Evolutionary conservation across 2,329 filamentous ascomycete species (phyloP), one percentile per base, ranked within the genome.

Genomic region (Leptosphaerulina australis): DNA sequence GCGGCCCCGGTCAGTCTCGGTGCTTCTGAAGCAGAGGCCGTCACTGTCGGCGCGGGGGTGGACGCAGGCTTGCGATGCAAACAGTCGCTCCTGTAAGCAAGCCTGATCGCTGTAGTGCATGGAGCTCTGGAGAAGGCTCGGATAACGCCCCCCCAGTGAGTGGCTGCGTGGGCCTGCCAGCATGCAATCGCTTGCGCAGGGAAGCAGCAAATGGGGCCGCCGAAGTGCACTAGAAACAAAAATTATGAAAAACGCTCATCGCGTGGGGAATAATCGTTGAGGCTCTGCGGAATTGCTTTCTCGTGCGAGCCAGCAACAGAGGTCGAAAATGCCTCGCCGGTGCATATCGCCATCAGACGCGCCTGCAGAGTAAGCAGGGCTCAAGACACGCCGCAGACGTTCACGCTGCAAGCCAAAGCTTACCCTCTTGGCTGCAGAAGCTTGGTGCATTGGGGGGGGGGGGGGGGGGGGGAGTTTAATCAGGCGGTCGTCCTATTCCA

Each of bases 391-490:
- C 38, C 39, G 33, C 44, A 29, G 58, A 41, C 50, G 50, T 46
- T 40, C 38, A 50, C 39, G 49, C 44, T 47, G 44, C 29, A 36
- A 49, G 50, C 58, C 53, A 50, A 51, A 46, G 48, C 48, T 59
- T 52, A 41, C 50, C 28, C 36, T 52, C 44, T 50, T 49, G 56
- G 45, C 44, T 45, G 44, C 45, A 48, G 49, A 59, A 61, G 58
- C 58, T 61, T 61, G 56, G 51, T 50, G 54, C 50, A 53, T 44
- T 40, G 44, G 31, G 49, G 41, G 29, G 30, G n/a, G n/a, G n/a
- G n/a, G n/a, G n/a, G n/a, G n/a, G n/a, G n/a, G n/a, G n/a, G n/a
- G n/a, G n/a, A n/a, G n/a, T n/a, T n/a, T n/a, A n/a, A n/a, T n/a
- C n/a, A n/a, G n/a, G n/a, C n/a, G n/a, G n/a, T n/a, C n/a, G n/a